Percentiles rank a stretch among this genome's conserved stretches.
Conservation (phyloP, 2,329 filamentous ascomycete species). For the Fusarium redolens region DNA sequence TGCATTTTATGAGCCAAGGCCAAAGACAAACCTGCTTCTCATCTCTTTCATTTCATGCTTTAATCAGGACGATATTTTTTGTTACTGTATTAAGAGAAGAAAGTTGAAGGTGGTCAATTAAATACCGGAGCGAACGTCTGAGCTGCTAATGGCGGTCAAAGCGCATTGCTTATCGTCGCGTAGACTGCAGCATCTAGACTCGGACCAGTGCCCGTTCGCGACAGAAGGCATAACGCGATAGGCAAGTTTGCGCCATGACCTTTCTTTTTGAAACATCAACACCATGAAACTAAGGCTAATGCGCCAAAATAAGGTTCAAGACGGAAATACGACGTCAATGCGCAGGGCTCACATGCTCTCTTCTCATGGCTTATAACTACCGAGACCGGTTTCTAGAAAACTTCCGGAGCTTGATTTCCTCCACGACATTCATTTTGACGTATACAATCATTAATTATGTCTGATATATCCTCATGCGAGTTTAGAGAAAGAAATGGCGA, state of each 20-base stretch:
- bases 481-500: neutral
- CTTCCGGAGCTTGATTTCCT: neutral
- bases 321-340: neutral
- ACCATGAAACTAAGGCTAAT: neutral
- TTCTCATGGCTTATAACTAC: neutral
- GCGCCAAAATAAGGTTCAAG: neutral
- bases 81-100: neutral
- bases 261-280: neutral
- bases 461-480: neutral
- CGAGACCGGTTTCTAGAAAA: neutral
- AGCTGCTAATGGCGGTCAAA: neutral
- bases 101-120: rapidly evolving
- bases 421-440: neutral
- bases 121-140: too few relatives aligned
- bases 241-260: neutral
- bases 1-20: rapidly evolving
- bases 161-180: neutral
- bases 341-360: neutral
- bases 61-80: rapidly evolving
- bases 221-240: neutral
- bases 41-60: neutral
- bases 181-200: neutral
- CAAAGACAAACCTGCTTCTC: neutral
- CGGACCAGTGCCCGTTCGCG: neutral
- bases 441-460: neutral